Evolutionary conservation across 192 early-diverging fungal genomes (phyloP).

Genomic region (Backusella liffmaniae): DNA sequence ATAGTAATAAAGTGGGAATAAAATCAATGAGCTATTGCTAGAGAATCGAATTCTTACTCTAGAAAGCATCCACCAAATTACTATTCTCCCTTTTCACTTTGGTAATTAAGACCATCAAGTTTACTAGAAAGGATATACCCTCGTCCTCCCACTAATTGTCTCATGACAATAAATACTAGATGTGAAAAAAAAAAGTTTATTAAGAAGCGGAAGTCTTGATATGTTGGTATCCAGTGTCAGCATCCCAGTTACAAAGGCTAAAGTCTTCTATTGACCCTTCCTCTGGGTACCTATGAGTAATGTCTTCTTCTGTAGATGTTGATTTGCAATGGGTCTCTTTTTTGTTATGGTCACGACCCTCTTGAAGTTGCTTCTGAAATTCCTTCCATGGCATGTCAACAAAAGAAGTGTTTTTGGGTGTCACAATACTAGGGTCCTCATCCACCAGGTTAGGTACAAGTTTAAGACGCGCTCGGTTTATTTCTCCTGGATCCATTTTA

Average conservation of each 20-base stretch:
- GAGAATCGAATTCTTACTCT: too few relatives aligned
- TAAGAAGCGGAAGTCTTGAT: not conserved
- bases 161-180: not conserved
- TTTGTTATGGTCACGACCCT: not conserved
- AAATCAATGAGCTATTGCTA: not conserved
- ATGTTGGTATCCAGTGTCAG: conserved; percentile 12
- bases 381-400: conserved; percentile 17
- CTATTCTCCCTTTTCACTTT: not conserved
- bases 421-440: conserved; percentile 22
- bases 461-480: conserved; percentile 1
- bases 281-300: not conserved
- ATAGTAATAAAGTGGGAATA: too few relatives aligned
- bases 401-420: conserved; percentile 21
- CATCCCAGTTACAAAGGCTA: conserved; percentile 4
- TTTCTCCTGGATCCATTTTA: conserved; percentile 17
- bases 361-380: not conserved
- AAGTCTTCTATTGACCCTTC: conserved; percentile 11
- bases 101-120: not conserved
- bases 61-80: not conserved
- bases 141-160: not conserved
- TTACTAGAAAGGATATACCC: not conserved
- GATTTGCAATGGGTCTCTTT: not conserved
- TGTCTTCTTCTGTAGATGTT: not conserved
- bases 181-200: not conserved
- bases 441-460: conserved; percentile 19